Evolutionary conservation across 192 early-diverging fungal genomes (phyloP), one percentile per base, ranked within the genome.

Genomic region (Spizellomyces sp.): DNA sequence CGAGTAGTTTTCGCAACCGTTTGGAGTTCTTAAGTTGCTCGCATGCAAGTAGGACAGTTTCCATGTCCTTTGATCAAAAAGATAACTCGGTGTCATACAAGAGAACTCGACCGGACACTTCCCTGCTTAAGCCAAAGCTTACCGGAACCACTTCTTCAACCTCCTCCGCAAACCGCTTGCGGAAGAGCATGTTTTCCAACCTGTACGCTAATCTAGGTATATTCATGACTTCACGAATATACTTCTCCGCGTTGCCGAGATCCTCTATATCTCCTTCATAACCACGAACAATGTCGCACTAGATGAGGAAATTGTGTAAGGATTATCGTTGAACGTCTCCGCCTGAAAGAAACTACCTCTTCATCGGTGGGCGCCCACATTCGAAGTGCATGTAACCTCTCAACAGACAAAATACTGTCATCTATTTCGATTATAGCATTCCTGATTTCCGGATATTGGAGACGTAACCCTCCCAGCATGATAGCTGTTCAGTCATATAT

Each of bases 191-290:
- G 60, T 66, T 43, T 10, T 71, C 75, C 19, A 86, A 55, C 15
- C 85, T 63, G 9, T 64, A 44, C 21, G 42, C 36, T 10, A 86
- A 54, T 17, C 82, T 66, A 21, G 82, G 80, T 45, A 84, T 64
- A 21, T 78, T 55, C 48, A 71, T 69, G 9, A 86, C 67, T n/a
- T 69, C 68, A 6, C 57, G 54, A 48, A 86, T 69, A 64, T 78
- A 86, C 57, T 74, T 65, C 58, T 86, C 85, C 6, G 75, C 71
- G 56, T 78, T 73, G 46, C 77, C 85, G 4, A 86, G 59, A 15
- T 74, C 61, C 19, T 71, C 61, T 9, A 63, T 21, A 56, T 80
- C 71, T 48, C 85, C 85, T 42, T 82, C 74, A 62, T 77, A 86
- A 2, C 63, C 55, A 42, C 59, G 64, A 17, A 86, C 72, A 8